A percentile compares a stretch with the other conserved stretches of the same genome.
Evolutionary conservation across 2,329 filamentous ascomycete genomes (phyloP).

Genomic region (Colletotrichum somersetense): DNA sequence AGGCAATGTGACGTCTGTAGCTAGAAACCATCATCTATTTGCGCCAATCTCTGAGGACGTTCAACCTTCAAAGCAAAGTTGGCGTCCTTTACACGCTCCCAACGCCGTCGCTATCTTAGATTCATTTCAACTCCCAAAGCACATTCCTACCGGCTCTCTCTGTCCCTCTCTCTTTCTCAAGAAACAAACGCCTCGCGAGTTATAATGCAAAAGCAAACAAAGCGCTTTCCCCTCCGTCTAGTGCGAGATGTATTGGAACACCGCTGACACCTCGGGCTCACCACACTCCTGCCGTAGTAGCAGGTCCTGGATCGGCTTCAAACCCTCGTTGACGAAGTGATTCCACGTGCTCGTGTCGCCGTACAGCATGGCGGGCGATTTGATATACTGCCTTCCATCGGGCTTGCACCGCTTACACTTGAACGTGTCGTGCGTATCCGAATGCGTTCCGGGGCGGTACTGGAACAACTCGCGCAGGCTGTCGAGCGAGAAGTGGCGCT

Average conservation of each 20-base stretch:
- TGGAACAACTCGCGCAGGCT: constrained; percentile 94
- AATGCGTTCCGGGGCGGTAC: constrained; percentile 85
- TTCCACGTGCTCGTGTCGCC: constrained; percentile 99
- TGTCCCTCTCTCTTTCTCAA: too few species aligned
- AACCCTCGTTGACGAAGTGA: constrained; percentile 86
- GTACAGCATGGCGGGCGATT: constrained; percentile 94
- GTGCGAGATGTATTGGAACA: constrained; percentile 99
- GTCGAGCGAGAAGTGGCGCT: constrained; percentile 94
- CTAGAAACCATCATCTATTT: constrained; percentile 12
- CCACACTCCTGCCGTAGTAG: constrained; percentile 86
- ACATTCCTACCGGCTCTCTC: not conserved
- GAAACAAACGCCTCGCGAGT: not conserved
- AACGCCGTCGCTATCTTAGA: constrained; percentile 16
- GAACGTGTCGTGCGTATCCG: constrained; percentile 98
- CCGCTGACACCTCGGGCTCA: constrained; percentile 86
- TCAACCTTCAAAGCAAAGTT: constrained; percentile 15
- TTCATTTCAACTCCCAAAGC: constrained; percentile 6
- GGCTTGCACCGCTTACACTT: constrained; percentile 96
- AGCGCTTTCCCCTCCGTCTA: constrained; percentile 46
- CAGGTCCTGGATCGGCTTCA: constrained; percentile 90
- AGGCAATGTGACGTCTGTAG: not conserved
- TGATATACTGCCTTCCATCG: constrained; percentile 88
- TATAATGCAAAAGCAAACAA: constrained; percentile 10
- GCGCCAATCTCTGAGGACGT: not conserved
- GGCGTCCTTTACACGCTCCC: not conserved